A percentile compares a stretch with the other conserved stretches of the same genome.
phyloP scores from a whole-genome alignment of 352 stramenopile genomes.

The Phytophthora cactorum region DNA sequence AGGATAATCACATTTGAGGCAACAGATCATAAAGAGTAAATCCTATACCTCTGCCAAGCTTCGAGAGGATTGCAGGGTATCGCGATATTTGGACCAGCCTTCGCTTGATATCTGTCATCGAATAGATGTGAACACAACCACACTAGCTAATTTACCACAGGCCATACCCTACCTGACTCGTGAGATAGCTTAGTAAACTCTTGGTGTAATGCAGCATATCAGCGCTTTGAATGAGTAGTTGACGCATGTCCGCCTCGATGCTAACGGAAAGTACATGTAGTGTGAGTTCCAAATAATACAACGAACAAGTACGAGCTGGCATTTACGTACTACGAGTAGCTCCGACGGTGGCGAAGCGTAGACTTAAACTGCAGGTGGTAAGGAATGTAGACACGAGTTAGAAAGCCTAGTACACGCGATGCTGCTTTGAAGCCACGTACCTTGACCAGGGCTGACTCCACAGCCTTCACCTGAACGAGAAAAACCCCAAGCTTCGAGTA shows the following conservation, averaged over 20 bases:
- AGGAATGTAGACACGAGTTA: constrained; percentile 3
- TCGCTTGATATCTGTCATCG: constrained; percentile 33
- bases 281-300: constrained; percentile 1
- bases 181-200: constrained; percentile 70
- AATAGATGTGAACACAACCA: constrained; percentile 4
- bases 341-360: constrained; percentile 53
- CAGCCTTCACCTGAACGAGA: constrained; percentile 70
- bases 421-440: constrained; percentile 25
- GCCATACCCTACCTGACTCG: constrained; percentile 58
- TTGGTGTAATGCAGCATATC: constrained; percentile 85
- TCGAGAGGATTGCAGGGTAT: constrained; percentile 23
- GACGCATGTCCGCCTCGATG: constrained; percentile 50
- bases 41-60: constrained; percentile 37
- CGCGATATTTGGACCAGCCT: constrained; percentile 30
- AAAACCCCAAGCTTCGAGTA: constrained; percentile 66
- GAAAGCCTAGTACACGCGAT: background rate
- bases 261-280: constrained; percentile 16
- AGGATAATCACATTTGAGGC: constrained; percentile 3
- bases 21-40: background rate
- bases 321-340: constrained; percentile 51
- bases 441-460: constrained; percentile 63
- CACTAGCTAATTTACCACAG: background rate
- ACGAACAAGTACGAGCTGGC: background rate
- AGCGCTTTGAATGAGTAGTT: constrained; percentile 54
- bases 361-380: constrained; percentile 58